Evolutionary conservation across 2,329 filamentous ascomycete genomes (phyloP).

Genomic region (Xylaria multiplex): DNA sequence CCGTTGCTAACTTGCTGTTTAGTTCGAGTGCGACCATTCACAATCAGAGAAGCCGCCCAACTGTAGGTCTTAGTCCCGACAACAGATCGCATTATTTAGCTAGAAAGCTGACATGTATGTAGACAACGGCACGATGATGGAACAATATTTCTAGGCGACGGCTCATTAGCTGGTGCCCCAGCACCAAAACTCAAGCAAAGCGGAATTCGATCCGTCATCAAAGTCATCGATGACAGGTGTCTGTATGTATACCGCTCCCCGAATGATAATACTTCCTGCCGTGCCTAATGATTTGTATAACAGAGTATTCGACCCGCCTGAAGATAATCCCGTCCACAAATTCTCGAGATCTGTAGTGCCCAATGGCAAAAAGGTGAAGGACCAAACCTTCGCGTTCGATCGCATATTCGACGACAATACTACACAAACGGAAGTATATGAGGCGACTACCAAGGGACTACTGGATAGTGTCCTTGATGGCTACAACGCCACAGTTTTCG

Average conservation of each 20-base stretch:
- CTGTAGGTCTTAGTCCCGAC: slow-evolving; percentile 61
- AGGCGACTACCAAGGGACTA: slow-evolving; percentile 87
- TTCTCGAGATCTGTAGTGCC: slow-evolving; percentile 85
- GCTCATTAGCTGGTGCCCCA: slow-evolving; percentile 87
- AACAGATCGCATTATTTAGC: neutral
- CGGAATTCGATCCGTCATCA: slow-evolving; percentile 90
- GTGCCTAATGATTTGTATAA: slow-evolving; percentile 1
- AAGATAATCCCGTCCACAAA: slow-evolving; percentile 90
- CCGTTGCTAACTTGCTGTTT: slow-evolving; percentile 20
- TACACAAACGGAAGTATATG: slow-evolving; percentile 92
- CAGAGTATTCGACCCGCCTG: slow-evolving; percentile 96
- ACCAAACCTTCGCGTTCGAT: slow-evolving; percentile 97
- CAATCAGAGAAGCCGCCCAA: slow-evolving; percentile 94
- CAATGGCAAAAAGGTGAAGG: slow-evolving; percentile 91
- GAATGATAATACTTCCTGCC: neutral
- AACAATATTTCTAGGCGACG: slow-evolving; percentile 94
- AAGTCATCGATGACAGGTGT: slow-evolving; percentile 95
- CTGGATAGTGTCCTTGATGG: slow-evolving; percentile 95
- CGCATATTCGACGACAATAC: slow-evolving; percentile 96
- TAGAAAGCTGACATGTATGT: slow-evolving; percentile 33
- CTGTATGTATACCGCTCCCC: slow-evolving; percentile 70
- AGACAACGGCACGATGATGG: slow-evolving; percentile 80
- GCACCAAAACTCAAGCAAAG: slow-evolving; percentile 86
- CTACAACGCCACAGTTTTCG: slow-evolving; percentile 98
- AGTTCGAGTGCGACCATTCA: slow-evolving; percentile 78